phyloP scores from a whole-genome alignment of 2,329 filamentous ascomycete species.

The Monosporascus sp. region DNA sequence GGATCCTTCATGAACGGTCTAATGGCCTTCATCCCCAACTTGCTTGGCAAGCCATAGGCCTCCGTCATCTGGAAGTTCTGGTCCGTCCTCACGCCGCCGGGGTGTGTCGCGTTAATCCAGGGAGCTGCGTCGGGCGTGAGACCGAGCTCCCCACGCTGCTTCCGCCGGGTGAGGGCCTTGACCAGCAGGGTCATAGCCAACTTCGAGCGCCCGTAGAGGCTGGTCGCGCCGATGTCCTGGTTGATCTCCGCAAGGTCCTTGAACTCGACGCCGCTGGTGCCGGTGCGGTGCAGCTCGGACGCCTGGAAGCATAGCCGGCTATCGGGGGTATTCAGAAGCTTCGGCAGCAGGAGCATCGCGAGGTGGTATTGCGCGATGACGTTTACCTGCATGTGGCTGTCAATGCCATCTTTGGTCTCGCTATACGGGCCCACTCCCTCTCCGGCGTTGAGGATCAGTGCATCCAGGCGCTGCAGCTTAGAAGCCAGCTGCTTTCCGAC shows the following conservation, averaged over 20 bases:
- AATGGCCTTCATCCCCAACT: slow-evolving; percentile 33
- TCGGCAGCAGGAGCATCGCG: slow-evolving; percentile 38
- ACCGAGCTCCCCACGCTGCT: slow-evolving; percentile 29
- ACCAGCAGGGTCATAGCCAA: slow-evolving; percentile 43
- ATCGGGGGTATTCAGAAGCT: slow-evolving; percentile 37
- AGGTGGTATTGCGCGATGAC: slow-evolving; percentile 38
- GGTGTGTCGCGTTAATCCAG: slow-evolving; percentile 45
- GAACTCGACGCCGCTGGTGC: slow-evolving; percentile 34
- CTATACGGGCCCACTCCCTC: slow-evolving; percentile 44
- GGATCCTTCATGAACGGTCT: slow-evolving; percentile 45
- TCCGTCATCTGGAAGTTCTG: slow-evolving; percentile 37
- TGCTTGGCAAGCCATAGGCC: slow-evolving; percentile 42
- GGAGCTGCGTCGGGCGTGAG: slow-evolving; percentile 25
- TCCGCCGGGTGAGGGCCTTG: slow-evolving; percentile 34
- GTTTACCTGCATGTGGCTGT: slow-evolving; percentile 25
- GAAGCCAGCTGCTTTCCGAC: slow-evolving; percentile 38
- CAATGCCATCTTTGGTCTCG: slow-evolving; percentile 43
- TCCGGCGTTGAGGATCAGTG: slow-evolving; percentile 43
- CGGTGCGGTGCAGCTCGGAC: slow-evolving; percentile 41
- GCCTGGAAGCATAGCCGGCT: slow-evolving; percentile 44
- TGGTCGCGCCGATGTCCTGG: slow-evolving; percentile 39
- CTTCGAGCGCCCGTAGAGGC: slow-evolving; percentile 45
- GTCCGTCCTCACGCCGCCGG: slow-evolving; percentile 39
- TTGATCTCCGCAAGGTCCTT: slow-evolving; percentile 42
- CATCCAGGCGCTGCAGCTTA: slow-evolving; percentile 38